Percentiles rank a stretch among this genome's conserved stretches.
phyloP scores from a whole-genome alignment of 2,329 filamentous ascomycete species.

The Pseudodiploospora longispora region DNA sequence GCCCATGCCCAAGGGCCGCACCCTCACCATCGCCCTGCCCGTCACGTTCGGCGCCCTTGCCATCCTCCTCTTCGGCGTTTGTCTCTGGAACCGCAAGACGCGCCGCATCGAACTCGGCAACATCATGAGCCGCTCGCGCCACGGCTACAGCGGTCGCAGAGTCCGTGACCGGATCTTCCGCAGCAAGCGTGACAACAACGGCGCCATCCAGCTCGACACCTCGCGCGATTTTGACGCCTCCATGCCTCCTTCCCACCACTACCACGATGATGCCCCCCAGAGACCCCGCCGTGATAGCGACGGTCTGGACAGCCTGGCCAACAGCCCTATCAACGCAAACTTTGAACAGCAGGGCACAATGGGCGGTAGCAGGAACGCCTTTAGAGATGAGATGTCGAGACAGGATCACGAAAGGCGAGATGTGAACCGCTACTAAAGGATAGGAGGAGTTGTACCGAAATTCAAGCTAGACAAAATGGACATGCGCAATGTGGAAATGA shows the following conservation, averaged over 20 bases:
- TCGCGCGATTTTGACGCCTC: conserved; percentile 11
- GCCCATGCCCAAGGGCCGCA: conserved; percentile 26
- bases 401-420: conserved; percentile 33
- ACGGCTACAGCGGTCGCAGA: conserved; percentile 36
- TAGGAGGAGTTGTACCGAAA: no score
- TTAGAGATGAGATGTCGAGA: conserved; percentile 42
- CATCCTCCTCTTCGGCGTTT: conserved; percentile 44
- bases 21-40: conserved; percentile 46
- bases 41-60: conserved; percentile 38
- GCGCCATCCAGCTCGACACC: conserved; percentile 39
- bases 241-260: conserved; percentile 9
- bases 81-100: conserved; percentile 47
- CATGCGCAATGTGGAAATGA: no score
- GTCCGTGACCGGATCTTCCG: conserved; percentile 26
- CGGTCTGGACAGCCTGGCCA: conserved; percentile 40
- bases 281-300: conserved; percentile 34
- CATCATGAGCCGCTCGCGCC: conserved; percentile 38
- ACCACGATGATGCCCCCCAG: conserved; percentile 29
- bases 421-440: no score
- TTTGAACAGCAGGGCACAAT: conserved; percentile 30
- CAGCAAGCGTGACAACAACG: conserved; percentile 20
- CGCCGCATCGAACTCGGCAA: conserved; percentile 43
- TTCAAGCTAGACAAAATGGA: no score
- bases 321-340: conserved; percentile 35
- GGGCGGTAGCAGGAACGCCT: conserved; percentile 31